phyloP scores from a whole-genome alignment of 176 grass and related monocot genomes.

The Chrysopogon serrulatus region DNA sequence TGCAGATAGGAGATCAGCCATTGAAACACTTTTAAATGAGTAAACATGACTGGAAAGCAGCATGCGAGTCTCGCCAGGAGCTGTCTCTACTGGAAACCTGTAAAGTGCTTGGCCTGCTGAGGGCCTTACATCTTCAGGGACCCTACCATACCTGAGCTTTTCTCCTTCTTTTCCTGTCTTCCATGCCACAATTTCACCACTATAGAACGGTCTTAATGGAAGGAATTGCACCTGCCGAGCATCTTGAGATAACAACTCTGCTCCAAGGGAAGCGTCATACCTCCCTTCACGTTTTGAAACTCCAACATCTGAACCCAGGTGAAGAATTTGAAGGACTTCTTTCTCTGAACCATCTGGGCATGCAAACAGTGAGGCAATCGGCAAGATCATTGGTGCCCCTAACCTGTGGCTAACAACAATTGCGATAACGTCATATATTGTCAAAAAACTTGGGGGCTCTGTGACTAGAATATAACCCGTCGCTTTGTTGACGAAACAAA shows the following conservation, averaged over 20 bases:
- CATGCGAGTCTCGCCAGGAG: conserved; percentile 57
- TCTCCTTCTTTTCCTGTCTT: conserved; percentile 85
- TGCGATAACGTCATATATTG: conserved; percentile 79
- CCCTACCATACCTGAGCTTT: conserved; percentile 86
- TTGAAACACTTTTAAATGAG: conserved; percentile 87
- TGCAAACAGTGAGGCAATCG: conserved; percentile 68
- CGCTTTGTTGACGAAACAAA: conserved; percentile 69
- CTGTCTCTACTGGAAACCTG: conserved; percentile 74
- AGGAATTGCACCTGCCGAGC: conserved; percentile 93
- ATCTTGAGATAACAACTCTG: conserved; percentile 81
- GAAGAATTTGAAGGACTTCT: conserved; percentile 65
- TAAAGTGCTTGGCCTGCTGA: conserved; percentile 86
- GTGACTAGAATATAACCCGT: conserved; percentile 71
- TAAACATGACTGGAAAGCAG: conserved; percentile 86
- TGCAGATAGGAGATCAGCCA: conserved; percentile 47
- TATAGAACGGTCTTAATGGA: conserved; percentile 91
- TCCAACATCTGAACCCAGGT: conserved; percentile 53
- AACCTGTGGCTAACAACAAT: conserved; percentile 67
- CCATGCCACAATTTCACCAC: conserved; percentile 89
- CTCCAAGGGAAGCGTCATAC: conserved; percentile 57
- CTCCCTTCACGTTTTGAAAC: conserved; percentile 47
- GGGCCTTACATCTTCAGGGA: conserved; percentile 92
- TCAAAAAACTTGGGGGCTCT: conserved; percentile 83
- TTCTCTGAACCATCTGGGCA: conserved; percentile 86
- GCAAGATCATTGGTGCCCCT: conserved; percentile 66